Evolutionary conservation across 108 stramenopile species (phyloP).

Genomic region (Skeletonema tropicum): DNA sequence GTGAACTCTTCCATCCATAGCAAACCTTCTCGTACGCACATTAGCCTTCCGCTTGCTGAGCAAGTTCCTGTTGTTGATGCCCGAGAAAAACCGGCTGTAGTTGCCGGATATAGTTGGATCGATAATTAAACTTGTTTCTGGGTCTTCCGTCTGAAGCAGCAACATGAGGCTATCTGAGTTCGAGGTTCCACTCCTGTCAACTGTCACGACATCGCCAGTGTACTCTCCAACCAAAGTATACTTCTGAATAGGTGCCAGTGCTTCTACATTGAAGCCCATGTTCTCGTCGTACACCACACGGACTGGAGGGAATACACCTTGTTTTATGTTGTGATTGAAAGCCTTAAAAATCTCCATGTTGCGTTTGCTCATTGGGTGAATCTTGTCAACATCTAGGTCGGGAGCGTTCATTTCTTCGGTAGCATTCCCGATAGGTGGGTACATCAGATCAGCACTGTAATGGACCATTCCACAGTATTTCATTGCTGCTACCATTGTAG

Average conservation of each 20-base stretch:
- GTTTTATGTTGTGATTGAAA: slow-evolving; percentile 47
- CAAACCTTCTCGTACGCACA: slow-evolving; percentile 51
- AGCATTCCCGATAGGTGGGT: slow-evolving; percentile 12
- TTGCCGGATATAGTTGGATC: slow-evolving; percentile 53
- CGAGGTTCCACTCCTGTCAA: slow-evolving; percentile 41
- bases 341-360: slow-evolving; percentile 47
- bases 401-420: slow-evolving; percentile 53
- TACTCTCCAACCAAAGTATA: slow-evolving; percentile 53
- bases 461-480: slow-evolving; percentile 41
- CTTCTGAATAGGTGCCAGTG: slow-evolving; percentile 33
- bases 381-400: slow-evolving; percentile 35
- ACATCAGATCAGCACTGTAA: slow-evolving; percentile 35
- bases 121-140: slow-evolving; percentile 48
- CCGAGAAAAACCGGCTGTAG: slow-evolving; percentile 51
- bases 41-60: slow-evolving; percentile 52
- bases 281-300: slow-evolving; percentile 41
- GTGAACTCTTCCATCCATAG: slow-evolving; percentile 42
- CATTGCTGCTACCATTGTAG: slow-evolving; percentile 46
- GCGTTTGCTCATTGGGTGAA: slow-evolving; percentile 40
- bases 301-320: slow-evolving; percentile 50
- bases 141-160: slow-evolving; percentile 43
- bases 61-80: slow-evolving; percentile 52
- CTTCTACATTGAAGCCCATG: slow-evolving; percentile 53
- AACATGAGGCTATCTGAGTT: slow-evolving; percentile 57
- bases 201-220: slow-evolving; percentile 49